A percentile compares a stretch with the other conserved stretches of the same genome.
These are phyloP conservation scores for Boechera retrofracta DNA, from an alignment of 345 rosid genomes.

Conservation along the genomic window DNA sequence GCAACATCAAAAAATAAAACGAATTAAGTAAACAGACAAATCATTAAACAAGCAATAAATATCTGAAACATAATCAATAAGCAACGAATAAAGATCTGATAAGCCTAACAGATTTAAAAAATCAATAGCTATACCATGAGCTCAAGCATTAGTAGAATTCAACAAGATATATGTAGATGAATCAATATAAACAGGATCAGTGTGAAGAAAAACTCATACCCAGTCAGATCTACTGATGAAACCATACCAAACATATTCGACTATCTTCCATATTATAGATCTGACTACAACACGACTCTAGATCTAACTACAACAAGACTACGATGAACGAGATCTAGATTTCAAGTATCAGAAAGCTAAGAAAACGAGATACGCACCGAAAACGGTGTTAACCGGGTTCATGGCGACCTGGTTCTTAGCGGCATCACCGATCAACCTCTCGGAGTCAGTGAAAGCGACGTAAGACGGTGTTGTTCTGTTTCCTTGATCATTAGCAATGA, in stretches of 20 bases:
- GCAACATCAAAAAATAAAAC: background rate
- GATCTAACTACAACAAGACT: constrained; percentile 32
- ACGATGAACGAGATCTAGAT: constrained; percentile 22
- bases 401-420: constrained; percentile 88
- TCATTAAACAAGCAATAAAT: background rate
- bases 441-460: constrained; percentile 68
- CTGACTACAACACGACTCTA: background rate
- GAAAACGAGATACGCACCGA: constrained; percentile 50
- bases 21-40: background rate
- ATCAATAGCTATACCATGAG: background rate
- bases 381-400: constrained; percentile 76
- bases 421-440: constrained; percentile 78
- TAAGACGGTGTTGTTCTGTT: constrained; percentile 77
- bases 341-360: background rate
- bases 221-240: constrained; percentile 6
- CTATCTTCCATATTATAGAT: background rate
- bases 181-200: background rate
- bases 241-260: background rate
- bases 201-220: background rate
- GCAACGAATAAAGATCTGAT: background rate
- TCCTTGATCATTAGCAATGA: constrained; percentile 79
- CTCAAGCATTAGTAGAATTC: background rate
- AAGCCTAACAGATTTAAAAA: background rate
- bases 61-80: background rate
- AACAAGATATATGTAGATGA: background rate